These are phyloP conservation scores for Talaromyces sp. DNA, from an alignment of 2,329 filamentous ascomycete genomes.

Conservation along the genomic window DNA sequence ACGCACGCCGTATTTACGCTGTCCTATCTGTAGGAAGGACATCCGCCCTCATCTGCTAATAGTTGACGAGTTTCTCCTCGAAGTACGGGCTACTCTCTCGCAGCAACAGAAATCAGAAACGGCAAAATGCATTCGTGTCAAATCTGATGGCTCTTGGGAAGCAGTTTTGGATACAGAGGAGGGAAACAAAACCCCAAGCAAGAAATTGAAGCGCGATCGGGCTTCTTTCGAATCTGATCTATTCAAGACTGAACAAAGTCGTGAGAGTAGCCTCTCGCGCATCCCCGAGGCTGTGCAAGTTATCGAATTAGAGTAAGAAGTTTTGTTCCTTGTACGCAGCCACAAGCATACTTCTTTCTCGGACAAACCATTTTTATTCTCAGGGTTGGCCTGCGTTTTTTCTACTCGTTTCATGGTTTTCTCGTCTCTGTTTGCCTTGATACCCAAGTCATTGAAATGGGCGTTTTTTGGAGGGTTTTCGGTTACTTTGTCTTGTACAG, in stretches of 20 bases:
- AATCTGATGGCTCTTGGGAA: conserved; percentile 62
- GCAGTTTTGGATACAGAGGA: conserved; percentile 38
- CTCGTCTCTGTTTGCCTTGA: neutral
- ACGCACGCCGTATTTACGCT: conserved; percentile 36
- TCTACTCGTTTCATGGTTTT: neutral
- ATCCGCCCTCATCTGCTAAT: conserved; percentile 68
- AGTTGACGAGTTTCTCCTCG: conserved; percentile 68
- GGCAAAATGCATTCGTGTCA: conserved; percentile 59
- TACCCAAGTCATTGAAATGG: conserved; percentile 6
- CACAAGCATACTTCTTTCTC: neutral
- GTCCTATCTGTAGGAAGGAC: conserved; percentile 75
- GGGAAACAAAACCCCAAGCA: conserved; percentile 11
- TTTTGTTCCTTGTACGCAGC: neutral
- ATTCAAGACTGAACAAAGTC: conserved; percentile 4
- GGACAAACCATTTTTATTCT: neutral
- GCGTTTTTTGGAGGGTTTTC: neutral
- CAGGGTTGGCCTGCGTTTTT: neutral
- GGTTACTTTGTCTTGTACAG: neutral
- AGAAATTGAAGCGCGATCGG: conserved; percentile 16
- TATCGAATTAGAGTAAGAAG: conserved; percentile 21
- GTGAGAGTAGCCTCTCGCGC: neutral
- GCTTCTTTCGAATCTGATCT: conserved; percentile 16
- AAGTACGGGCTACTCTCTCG: conserved; percentile 56
- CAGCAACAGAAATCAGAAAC: conserved; percentile 44
- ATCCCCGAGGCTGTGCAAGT: conserved; percentile 13